Base-by-base conservation (phyloP, 192 early-diverging fungal species). In the Pecoramyces ruminantium region DNA sequence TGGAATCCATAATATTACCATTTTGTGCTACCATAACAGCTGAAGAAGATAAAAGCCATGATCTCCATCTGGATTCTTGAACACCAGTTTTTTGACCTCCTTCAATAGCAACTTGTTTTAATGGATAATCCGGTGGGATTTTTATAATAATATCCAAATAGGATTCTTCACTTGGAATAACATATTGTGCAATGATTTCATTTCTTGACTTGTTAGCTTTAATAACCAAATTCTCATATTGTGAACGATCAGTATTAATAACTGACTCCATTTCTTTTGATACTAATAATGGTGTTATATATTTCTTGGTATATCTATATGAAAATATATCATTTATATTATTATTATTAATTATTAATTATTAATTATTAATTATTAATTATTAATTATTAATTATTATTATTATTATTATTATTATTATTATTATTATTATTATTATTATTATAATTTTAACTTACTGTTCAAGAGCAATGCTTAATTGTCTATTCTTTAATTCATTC, bases 401-500 rank as follows among this genome's bases (percentile, higher is more conserved):
- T 34, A 34, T 34, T 34, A 6, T 3, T 6, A 34, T 6, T 34
- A 34, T 6, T 34, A 6, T 6, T 34, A 34, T 6, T 34, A 34
- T 6, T 34, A 34, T 34, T 34, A 34, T 34, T 34, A 6, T 6
- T 34, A 34, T 34, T 6, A 34, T 34, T 34, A 34, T 21, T 51
- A 2, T 16, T 28, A 0, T 12, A 79, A 25, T 78, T 2, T 28
- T 2, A 25, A 29, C 79, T 25, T 84, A 92, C 87, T 84, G 86
- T 82, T 96, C 94, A 30, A 96, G 89, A 4, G 90, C 90, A 67
- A 93, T 83, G 28, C 84, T 88, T 51, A 94, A 80, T 82, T 95
- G 95, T 15, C 94, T 85, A 38, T 93, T 86, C 84, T 93, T 94
- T 86, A 92, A 92, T 82, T 94, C 90, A 6, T 89, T 86, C 92